A percentile compares a stretch with the other conserved stretches of the same genome.
Conservation (phyloP, 805 yeast species). For the Ogataea henricii region DNA sequence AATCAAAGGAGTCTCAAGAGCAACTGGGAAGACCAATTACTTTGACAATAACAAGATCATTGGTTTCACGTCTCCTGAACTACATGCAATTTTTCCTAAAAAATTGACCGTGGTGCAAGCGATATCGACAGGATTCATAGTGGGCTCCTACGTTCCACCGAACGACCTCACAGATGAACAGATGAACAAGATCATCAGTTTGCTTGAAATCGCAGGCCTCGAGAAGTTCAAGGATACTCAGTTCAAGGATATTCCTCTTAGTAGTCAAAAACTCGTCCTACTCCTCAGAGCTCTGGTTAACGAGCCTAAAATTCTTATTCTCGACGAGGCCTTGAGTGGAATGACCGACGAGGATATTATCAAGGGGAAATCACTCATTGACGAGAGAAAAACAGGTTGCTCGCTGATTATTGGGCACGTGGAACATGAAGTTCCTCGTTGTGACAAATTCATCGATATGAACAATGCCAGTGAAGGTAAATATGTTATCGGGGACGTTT, state of each 20-base stretch:
- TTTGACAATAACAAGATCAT: constrained; percentile 77
- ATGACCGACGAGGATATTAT: constrained; percentile 69
- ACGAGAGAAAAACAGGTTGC: constrained; percentile 61
- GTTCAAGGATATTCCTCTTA: constrained; percentile 60
- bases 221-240: constrained; percentile 36
- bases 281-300: constrained; percentile 78
- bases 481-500: constrained; percentile 32
- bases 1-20: constrained; percentile 66
- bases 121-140: constrained; percentile 70
- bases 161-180: constrained; percentile 40
- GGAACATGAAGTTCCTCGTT: constrained; percentile 73
- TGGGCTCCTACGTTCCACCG: constrained; percentile 66
- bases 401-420: constrained; percentile 82
- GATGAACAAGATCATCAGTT: constrained; percentile 42
- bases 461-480: constrained; percentile 34
- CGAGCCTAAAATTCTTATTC: constrained; percentile 72
- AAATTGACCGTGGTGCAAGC: constrained; percentile 54
- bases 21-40: constrained; percentile 73
- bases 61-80: constrained; percentile 89
- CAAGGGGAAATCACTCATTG: constrained; percentile 53
- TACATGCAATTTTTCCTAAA: constrained; percentile 82
- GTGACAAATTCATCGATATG: constrained; percentile 52
- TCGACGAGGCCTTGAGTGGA: constrained; percentile 93
- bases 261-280: constrained; percentile 76
- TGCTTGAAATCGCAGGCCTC: constrained; percentile 49